Base-by-base conservation (phyloP, 805 yeast species). In the Myxozyma monticola region DNA sequence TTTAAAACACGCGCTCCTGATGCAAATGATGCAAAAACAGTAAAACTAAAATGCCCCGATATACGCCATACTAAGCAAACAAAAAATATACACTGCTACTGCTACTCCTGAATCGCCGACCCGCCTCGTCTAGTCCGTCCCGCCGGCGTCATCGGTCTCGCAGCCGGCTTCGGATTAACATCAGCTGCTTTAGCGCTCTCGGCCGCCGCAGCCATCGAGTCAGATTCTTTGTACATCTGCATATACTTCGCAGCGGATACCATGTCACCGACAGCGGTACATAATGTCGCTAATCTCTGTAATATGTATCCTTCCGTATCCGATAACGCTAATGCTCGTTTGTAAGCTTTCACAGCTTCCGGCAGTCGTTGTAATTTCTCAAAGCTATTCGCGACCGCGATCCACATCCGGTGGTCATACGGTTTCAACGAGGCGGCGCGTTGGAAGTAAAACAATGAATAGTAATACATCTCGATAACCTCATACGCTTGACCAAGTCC, bases 401-500 rank as follows among this genome's bases (percentile, higher is more conserved):
- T 87, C 99, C 99, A 93, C 88, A 91, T 89, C 59, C 99, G 73
- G 61, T 85, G 83, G 64, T 93, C 99, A 38, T 81, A 68, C 0
- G 97, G 97, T 62, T 54, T 52, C 58, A 93, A 72, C 10, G 89
- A 78, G 45, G 96, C 84, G 0, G 98, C 96, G 42, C 84, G 76
- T 68, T 93, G 96, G 66, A 88, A 93, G 66, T 93, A 93, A 67
- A 88, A 91, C 37, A 90, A 72, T 0, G 98, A 90, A 64, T 90
- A 93, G 53, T 87, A 73, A 65, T 88, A 93, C 96, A 91, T 91
- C 60, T 91, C 97, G 48, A 91, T 71, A 9, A 93, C 96, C 67
- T 93, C 99, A 65, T 93, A 93, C 1, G 98, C 98, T 68, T 93
- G 98, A 0, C 99, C 99, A 45, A 93, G 73, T 1, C 99, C 99